Evolutionary conservation across 2,329 filamentous ascomycete species (phyloP).

Genomic region (Monosporascus sp.): DNA sequence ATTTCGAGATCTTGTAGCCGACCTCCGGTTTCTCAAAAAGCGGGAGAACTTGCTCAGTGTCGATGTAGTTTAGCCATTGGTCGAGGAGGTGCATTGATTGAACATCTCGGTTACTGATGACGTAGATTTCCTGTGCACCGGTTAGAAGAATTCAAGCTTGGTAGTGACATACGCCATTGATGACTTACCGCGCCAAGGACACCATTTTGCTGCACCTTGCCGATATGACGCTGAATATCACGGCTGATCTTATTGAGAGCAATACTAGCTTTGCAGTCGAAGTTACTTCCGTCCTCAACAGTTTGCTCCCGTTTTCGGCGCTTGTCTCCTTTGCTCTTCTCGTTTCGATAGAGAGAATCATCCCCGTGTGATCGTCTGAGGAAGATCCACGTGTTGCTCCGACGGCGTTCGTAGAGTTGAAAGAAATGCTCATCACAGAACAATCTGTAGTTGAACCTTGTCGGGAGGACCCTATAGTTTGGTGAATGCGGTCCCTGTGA

Average conservation of each 20-base stretch:
- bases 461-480: constrained; percentile 28
- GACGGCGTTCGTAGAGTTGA: constrained; percentile 31
- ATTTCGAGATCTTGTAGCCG: constrained; percentile 24
- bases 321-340: constrained; percentile 24
- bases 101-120: constrained; percentile 36
- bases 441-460: constrained; percentile 31
- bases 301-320: constrained; percentile 5
- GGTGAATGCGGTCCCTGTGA: constrained; percentile 27
- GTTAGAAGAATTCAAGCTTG: constrained; percentile 1
- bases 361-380: constrained; percentile 24
- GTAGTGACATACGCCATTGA: background rate
- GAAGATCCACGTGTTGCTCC: constrained; percentile 32
- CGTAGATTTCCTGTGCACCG: constrained; percentile 31
- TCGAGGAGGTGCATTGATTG: constrained; percentile 30
- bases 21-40: constrained; percentile 28
- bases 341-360: constrained; percentile 24
- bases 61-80: constrained; percentile 33
- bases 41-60: constrained; percentile 30
- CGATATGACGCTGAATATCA: constrained; percentile 30
- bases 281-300: background rate
- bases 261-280: constrained; percentile 22
- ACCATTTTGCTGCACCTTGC: constrained; percentile 29
- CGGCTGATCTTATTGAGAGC: constrained; percentile 32
- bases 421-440: constrained; percentile 30
- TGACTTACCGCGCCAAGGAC: constrained; percentile 30